These are phyloP conservation scores for Flaveria floridana DNA, from an alignment of 140 eudicot genomes.

Conservation along the genomic window DNA sequence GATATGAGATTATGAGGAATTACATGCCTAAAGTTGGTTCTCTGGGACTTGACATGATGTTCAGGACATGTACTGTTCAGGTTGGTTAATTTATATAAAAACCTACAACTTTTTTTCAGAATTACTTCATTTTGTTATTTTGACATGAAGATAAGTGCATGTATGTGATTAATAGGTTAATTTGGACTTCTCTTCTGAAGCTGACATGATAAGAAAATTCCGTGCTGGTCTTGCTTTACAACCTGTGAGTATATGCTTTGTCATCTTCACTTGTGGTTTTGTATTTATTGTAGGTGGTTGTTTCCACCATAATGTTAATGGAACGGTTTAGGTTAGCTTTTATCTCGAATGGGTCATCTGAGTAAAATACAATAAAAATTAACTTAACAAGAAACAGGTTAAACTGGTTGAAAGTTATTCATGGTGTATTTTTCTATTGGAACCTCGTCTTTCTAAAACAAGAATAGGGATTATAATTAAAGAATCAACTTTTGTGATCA, in stretches of 20 bases:
- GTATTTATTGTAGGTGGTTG: not conserved
- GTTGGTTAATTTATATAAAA: constrained; percentile 33
- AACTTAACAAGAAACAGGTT: not conserved
- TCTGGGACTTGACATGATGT: constrained; percentile 99
- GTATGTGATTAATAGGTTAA: constrained; percentile 54
- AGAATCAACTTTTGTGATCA: not conserved
- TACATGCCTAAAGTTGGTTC: constrained; percentile 98
- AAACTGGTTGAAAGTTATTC: not conserved
- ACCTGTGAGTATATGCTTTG: constrained; percentile 66
- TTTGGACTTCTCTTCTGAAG: constrained; percentile 93
- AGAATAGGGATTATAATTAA: not conserved
- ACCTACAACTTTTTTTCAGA: not conserved
- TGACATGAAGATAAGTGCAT: not conserved
- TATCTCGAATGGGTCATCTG: not conserved
- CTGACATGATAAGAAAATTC: constrained; percentile 92
- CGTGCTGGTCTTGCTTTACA: constrained; percentile 98
- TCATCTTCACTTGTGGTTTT: constrained; percentile 11
- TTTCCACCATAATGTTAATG: not conserved
- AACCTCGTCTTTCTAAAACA: not conserved
- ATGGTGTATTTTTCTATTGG: not conserved
- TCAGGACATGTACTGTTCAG: constrained; percentile 95
- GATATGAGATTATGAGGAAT: constrained; percentile 86
- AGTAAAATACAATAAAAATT: not conserved
- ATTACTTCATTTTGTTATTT: not conserved
- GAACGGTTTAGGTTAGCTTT: not conserved